These are phyloP conservation scores for Xanthoconium stramineum DNA, from an alignment of 768 basidiomycete genomes.

Conservation along the genomic window DNA sequence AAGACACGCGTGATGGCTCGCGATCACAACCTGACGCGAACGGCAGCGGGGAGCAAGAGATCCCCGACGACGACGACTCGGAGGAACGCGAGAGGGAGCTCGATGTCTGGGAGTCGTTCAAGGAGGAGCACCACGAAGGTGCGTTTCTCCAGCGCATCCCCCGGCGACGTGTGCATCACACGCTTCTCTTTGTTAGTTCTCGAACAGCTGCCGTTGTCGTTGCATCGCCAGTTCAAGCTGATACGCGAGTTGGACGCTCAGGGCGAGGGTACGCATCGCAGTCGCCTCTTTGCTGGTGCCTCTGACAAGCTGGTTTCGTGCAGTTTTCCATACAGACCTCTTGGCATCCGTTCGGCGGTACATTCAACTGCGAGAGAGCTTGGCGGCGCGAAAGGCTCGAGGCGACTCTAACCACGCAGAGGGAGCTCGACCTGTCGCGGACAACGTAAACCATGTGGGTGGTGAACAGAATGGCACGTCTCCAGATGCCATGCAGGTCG, in stretches of 20 bases:
- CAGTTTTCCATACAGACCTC: conserved; percentile 41
- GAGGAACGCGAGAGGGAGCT: conserved; percentile 48
- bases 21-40: not conserved
- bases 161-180: not conserved
- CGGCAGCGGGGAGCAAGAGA: not conserved
- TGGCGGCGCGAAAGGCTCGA: conserved; percentile 15
- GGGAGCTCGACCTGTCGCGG: no score
- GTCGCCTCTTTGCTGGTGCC: not conserved
- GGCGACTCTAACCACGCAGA: not conserved
- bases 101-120: conserved; percentile 70
- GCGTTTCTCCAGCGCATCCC: conserved; percentile 7
- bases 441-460: no score
- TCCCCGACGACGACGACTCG: conserved; percentile 8
- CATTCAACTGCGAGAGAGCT: conserved; percentile 34
- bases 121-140: conserved; percentile 82
- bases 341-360: conserved; percentile 48
- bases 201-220: conserved; percentile 72
- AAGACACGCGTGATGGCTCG: not conserved
- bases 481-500: conserved; percentile 6
- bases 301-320: conserved; percentile 5
- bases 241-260: conserved; percentile 74
- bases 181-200: conserved; percentile 45
- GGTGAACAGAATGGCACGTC: not conserved
- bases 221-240: conserved; percentile 68
- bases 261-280: conserved; percentile 43